Conservation (phyloP, 108 stramenopile species). For the Epithemia pelagica region DNA sequence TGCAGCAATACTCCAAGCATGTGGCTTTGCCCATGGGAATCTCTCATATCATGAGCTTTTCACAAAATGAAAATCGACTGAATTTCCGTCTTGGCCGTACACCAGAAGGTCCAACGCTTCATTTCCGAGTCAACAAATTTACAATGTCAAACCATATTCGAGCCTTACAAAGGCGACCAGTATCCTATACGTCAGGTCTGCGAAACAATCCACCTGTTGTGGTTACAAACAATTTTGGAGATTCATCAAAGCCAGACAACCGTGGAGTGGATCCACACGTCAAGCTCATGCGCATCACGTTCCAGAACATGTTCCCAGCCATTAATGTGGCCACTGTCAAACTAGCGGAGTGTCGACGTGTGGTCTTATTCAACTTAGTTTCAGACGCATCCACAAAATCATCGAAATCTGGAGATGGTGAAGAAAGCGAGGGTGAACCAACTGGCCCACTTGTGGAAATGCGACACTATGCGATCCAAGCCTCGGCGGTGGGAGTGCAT, state of each 20-base stretch:
- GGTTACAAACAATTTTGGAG: slow-evolving; percentile 98
- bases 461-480: slow-evolving; percentile 96
- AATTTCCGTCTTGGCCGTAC: slow-evolving; percentile 81
- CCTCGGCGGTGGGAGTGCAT: slow-evolving; percentile 91
- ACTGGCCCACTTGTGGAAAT: slow-evolving; percentile 67
- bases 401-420: slow-evolving; percentile 12
- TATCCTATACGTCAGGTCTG: slow-evolving; percentile 56
- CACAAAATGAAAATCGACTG: slow-evolving; percentile 77
- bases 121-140: slow-evolving; percentile 89
- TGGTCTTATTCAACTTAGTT: slow-evolving; percentile 90
- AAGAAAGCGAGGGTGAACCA: slow-evolving; percentile 21
- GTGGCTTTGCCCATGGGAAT: slow-evolving; percentile 86
- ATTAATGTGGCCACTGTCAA: slow-evolving; percentile 93
- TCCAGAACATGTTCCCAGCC: slow-evolving; percentile 99
- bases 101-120: slow-evolving; percentile 92
- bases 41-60: slow-evolving; percentile 88
- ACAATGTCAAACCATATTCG: slow-evolving; percentile 76
- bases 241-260: slow-evolving; percentile 22
- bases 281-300: slow-evolving; percentile 94
- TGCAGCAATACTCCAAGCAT: slow-evolving; percentile 59
- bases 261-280: slow-evolving; percentile 61
- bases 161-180: slow-evolving; percentile 81
- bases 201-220: slow-evolving; percentile 83
- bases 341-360: slow-evolving; percentile 90
- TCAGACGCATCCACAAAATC: not conserved